phyloP scores from a whole-genome alignment of 192 early-diverging fungal genomes.

The Spizellomyces punctatus region DNA sequence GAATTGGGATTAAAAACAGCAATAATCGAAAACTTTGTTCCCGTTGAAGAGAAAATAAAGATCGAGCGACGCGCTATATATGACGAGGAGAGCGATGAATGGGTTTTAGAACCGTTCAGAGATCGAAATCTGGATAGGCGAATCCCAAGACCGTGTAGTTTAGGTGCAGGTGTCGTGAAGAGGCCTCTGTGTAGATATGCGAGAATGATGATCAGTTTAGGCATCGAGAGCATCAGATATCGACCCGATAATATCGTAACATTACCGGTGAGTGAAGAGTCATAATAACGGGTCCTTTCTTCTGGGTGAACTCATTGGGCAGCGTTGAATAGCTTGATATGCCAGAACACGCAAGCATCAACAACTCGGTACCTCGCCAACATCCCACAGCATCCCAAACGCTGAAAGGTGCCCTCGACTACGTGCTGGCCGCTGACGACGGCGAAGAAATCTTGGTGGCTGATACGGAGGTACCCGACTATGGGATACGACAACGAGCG shows the following conservation, averaged over 20 bases:
- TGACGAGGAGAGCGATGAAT: constrained; percentile 60
- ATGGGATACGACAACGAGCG: constrained; percentile 13
- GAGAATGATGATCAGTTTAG: constrained; percentile 43
- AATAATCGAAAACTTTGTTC: constrained; percentile 64
- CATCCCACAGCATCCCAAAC: constrained; percentile 18
- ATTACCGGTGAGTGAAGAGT: constrained; percentile 39
- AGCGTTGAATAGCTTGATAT: constrained; percentile 54
- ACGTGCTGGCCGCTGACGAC: constrained; percentile 29
- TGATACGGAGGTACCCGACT: constrained; percentile 12
- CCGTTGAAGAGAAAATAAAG: constrained; percentile 49
- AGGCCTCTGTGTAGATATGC: constrained; percentile 58
- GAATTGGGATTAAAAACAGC: constrained; percentile 58
- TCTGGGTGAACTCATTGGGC: too few relatives aligned
- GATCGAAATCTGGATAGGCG: constrained; percentile 43
- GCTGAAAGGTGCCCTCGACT: constrained; percentile 42
- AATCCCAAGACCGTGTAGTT: constrained; percentile 43
- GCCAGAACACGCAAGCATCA: constrained; percentile 46
- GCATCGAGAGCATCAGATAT: constrained; percentile 45
- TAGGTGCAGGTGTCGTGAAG: constrained; percentile 26
- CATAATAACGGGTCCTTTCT: not conserved
- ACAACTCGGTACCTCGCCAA: constrained; percentile 19
- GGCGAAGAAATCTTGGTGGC: constrained; percentile 28
- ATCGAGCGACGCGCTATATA: constrained; percentile 57
- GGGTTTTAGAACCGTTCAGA: constrained; percentile 47
- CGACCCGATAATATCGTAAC: constrained; percentile 53